Evolutionary conservation across 2,329 filamentous ascomycete species (phyloP), one percentile per base, ranked within the genome.

Genomic region (Trichoderma gracile): DNA sequence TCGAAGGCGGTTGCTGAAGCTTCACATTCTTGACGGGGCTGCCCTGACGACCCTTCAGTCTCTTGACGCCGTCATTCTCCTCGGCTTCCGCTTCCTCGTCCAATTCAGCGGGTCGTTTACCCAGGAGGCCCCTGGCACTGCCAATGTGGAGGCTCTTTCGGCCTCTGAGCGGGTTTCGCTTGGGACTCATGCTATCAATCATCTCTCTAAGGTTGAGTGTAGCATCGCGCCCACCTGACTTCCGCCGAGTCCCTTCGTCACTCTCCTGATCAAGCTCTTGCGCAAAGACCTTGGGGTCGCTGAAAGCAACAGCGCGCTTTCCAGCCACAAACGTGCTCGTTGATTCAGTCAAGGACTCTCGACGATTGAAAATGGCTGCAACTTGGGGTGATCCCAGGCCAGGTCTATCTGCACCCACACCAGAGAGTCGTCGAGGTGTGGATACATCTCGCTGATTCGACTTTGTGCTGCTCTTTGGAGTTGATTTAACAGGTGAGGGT

Each of bases 101-200:
- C 56, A 93, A 81, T 74, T 93, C 90, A 15, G 78, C 78, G 0
- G 90, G 90, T 54, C 90, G 82, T 75, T 93, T 93, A 7, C 90
- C 90, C 5, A 93, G 79, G 21, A 93, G 77, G 0, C 90, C 90
- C 67, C 80, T 86, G 15, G 90, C 90, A 69, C 89, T 90, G 46
- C 90, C 90, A 21, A 92, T 86, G 68, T 90, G 88, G 56, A 93
- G 80, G 72, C 90, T 93, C 77, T 93, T 93, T 46, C 90, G 86
- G 15, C 86, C 86, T 63, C 82, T 86, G 7, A 90, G 69, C 6
- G 78, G 76, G 61, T 85, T 88, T 74, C 92, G 91, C 76, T 90
- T 91, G 0, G 91, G 91, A 25, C 89, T 92, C 67, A 94, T 80
- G 64, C 86, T 90, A 66, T 89, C 84, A 66, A 94, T 94, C 85